These are phyloP conservation scores for Amylostereum areolatum DNA, from an alignment of 1,284 basidiomycete genomes.

Conservation along the genomic window DNA sequence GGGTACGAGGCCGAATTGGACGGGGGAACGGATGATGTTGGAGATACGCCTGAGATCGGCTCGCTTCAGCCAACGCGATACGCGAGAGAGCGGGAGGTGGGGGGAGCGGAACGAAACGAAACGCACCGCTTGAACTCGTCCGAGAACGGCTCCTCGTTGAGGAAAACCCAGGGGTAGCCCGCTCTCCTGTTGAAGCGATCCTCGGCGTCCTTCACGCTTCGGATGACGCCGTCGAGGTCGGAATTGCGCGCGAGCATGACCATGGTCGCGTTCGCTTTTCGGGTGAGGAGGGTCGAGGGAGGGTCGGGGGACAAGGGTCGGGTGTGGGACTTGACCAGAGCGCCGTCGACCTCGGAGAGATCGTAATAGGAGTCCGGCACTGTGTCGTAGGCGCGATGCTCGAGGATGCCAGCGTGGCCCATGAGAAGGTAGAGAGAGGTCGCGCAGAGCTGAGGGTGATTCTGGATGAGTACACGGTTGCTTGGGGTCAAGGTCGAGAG, in stretches of 20 bases:
- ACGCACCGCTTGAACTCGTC: conserved; percentile 64
- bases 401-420: no score
- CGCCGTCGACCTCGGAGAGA: no score
- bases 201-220: conserved; percentile 51
- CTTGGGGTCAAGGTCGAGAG: no score
- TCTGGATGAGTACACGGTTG: no score
- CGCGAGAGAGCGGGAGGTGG: no score
- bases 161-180: conserved; percentile 67
- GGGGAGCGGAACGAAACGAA: neutral
- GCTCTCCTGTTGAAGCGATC: conserved; percentile 62
- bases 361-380: no score
- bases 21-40: conserved; percentile 29
- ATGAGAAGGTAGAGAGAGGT: no score
- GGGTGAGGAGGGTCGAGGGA: neutral
- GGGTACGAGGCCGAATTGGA: conserved; percentile 43
- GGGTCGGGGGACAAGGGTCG: neutral
- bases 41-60: conserved; percentile 30
- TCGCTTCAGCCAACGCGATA: neutral
- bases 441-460: no score
- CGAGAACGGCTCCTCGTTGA: conserved; percentile 68
- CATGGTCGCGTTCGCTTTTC: conserved; percentile 25
- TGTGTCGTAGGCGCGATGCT: no score
- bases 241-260: conserved; percentile 60
- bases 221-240: conserved; percentile 57
- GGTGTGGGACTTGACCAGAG: no score